Evolutionary conservation across 306 rosid species (phyloP), one percentile per base, ranked within the genome.

Genomic region (Arachis hypogaea): DNA sequence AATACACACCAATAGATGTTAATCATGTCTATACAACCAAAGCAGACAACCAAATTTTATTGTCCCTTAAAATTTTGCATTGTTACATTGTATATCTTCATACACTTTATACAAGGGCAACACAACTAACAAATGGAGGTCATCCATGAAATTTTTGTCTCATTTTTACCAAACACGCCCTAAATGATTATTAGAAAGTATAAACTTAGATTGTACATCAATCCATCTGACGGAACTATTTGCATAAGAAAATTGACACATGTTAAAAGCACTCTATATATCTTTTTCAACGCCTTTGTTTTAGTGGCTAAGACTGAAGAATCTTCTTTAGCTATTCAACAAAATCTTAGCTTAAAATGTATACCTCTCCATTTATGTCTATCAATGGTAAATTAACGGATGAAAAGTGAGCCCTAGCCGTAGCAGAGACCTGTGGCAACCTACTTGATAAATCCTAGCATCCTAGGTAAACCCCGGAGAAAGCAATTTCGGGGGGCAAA

Each of bases 291-390:
- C 44, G 63, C 56, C 29, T 42, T 16, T 38, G 49, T 56, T 36
- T 28, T 7, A 55, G 60, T 66, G 57, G 54, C 69, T 28, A 10
- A 76, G 55, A 74, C 63, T 41, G 59, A 75, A 64, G 57, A 52
- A 38, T 14, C 18, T 8, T 71, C 58, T 61, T 11, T 65, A 46
- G 76, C 73, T 61, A 64, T 59, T 42, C 60, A 70, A 66, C 56
- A 42, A 44, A 74, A 46, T 65, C 52, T 77, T 63, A 49, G 66
- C 50, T 68, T 16, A 54, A 74, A 78, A 11, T 41, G 51, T 69
- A 85, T 87, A 89, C 97, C 96, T 89, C 90, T 80, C 72, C 78
- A 54, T 85, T 58, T 77, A 68, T 75, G 72, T 78, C 86, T 85
- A 92, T 78, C 93, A 89, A 73, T 80, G 92, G 87, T 82, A 79